Percentiles rank a stretch among this genome's conserved stretches.
Conservation (phyloP, 1,139 yeast species). For the Candida sp. region DNA sequence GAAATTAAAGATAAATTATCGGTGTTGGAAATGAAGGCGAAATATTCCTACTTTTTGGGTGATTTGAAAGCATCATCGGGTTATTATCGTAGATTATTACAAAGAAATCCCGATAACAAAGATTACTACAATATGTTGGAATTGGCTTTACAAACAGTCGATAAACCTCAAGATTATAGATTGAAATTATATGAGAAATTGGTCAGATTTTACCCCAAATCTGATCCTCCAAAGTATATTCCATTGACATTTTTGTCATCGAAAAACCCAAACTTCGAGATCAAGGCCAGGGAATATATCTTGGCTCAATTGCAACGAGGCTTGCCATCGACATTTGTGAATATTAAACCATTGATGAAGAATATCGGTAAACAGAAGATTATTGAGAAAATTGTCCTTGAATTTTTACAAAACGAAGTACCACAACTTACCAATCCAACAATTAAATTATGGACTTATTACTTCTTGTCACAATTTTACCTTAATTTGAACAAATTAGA, state of each 20-base stretch:
- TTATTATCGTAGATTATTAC: constrained; percentile 65
- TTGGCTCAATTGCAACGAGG: constrained; percentile 66
- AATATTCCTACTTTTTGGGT: constrained; percentile 44
- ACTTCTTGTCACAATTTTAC: constrained; percentile 80
- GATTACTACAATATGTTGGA: constrained; percentile 68
- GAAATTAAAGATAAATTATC: constrained; percentile 64
- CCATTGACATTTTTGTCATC: constrained; percentile 76
- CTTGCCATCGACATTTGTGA: constrained; percentile 88
- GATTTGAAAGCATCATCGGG: constrained; percentile 59
- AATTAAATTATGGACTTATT: constrained; percentile 69
- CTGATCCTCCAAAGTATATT: constrained; percentile 75
- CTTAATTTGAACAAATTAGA: constrained; percentile 39
- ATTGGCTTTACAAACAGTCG: constrained; percentile 48
- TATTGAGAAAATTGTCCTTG: constrained; percentile 53
- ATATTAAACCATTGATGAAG: constrained; percentile 76
- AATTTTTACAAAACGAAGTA: constrained; percentile 35
- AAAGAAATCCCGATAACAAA: constrained; percentile 82
- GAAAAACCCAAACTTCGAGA: constrained; percentile 39
- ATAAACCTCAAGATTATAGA: constrained; percentile 35
- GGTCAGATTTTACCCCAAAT: constrained; percentile 69
- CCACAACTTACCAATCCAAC: constrained; percentile 41
- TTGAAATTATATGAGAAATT: constrained; percentile 61
- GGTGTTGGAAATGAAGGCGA: constrained; percentile 65
- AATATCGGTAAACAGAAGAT: constrained; percentile 42
- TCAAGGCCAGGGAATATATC: constrained; percentile 50